These are phyloP conservation scores for Saccharomyces kudriavzevii DNA, from an alignment of 805 yeast species.

Conservation along the genomic window DNA sequence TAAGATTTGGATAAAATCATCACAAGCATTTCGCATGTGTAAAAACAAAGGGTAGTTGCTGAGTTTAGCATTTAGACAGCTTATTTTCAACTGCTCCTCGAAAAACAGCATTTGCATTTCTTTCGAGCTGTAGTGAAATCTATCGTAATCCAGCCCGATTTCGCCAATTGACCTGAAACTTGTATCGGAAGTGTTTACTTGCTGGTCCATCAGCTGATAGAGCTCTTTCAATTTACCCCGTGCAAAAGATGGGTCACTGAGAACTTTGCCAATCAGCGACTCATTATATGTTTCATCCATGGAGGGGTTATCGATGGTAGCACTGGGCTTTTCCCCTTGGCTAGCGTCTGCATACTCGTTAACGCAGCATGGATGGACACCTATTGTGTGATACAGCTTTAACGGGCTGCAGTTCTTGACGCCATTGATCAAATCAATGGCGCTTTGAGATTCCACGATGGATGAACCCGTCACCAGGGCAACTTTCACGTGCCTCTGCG, in stretches of 20 bases:
- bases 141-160: conserved; percentile 89
- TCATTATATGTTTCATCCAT: conserved; percentile 18
- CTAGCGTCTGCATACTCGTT: conserved; percentile 35
- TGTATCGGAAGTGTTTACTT: conserved; percentile 41
- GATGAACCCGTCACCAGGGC: conserved; percentile 82
- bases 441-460: conserved; percentile 54
- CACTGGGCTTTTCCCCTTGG: not conserved
- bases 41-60: conserved; percentile 57
- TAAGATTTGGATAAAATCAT: conserved; percentile 63
- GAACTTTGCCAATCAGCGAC: conserved; percentile 5
- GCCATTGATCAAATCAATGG: conserved; percentile 41
- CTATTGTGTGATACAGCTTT: conserved; percentile 60
- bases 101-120: conserved; percentile 64
- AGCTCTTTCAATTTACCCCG: conserved; percentile 33
- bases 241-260: conserved; percentile 8
- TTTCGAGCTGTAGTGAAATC: conserved; percentile 66
- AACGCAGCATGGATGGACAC: conserved; percentile 93
- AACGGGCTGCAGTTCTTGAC: conserved; percentile 11
- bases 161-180: conserved; percentile 84
- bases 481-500: conserved; percentile 51
- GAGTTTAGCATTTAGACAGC: conserved; percentile 41
- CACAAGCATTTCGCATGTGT: conserved; percentile 82
- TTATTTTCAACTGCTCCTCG: conserved; percentile 59
- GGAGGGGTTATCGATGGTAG: conserved; percentile 9
- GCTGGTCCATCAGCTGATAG: conserved; percentile 39